phyloP scores from a whole-genome alignment of 495 filamentous ascomycete genomes.

The Alectoria sarmentosa region DNA sequence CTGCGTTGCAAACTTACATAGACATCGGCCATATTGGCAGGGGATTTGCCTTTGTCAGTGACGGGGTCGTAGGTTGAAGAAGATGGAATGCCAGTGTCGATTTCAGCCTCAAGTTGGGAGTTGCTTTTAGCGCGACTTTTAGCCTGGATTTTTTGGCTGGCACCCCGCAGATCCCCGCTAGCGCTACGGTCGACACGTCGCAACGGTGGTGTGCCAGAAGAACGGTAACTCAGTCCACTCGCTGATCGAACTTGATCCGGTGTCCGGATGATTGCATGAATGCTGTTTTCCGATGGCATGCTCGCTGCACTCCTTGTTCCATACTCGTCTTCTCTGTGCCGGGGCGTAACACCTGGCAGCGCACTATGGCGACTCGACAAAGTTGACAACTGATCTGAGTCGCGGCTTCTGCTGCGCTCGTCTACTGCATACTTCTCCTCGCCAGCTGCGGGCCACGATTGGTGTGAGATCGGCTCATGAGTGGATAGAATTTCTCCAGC shows the following conservation, averaged over 20 bases:
- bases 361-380: constrained; percentile 29
- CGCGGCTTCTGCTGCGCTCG: constrained; percentile 28
- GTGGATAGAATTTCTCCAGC: constrained; percentile 35
- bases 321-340: constrained; percentile 27
- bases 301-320: constrained; percentile 34
- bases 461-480: constrained; percentile 45
- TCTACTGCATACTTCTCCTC: constrained; percentile 36
- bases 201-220: constrained; percentile 54
- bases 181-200: constrained; percentile 64
- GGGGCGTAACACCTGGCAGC: constrained; percentile 31
- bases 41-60: constrained; percentile 80
- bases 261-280: constrained; percentile 36
- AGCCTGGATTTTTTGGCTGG: constrained; percentile 39
- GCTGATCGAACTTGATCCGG: constrained; percentile 55
- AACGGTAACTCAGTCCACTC: constrained; percentile 48
- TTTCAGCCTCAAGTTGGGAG: not conserved
- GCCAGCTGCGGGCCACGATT: constrained; percentile 45
- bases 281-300: constrained; percentile 45
- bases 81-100: constrained; percentile 38
- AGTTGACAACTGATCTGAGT: constrained; percentile 20
- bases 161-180: constrained; percentile 74
- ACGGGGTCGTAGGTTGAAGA: constrained; percentile 64
- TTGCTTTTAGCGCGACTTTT: constrained; percentile 28
- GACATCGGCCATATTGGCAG: constrained; percentile 83
- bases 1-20: constrained; percentile 59